These are phyloP conservation scores for Globisporangium camurandrum DNA, from an alignment of 352 stramenopile genomes.

Conservation along the genomic window DNA sequence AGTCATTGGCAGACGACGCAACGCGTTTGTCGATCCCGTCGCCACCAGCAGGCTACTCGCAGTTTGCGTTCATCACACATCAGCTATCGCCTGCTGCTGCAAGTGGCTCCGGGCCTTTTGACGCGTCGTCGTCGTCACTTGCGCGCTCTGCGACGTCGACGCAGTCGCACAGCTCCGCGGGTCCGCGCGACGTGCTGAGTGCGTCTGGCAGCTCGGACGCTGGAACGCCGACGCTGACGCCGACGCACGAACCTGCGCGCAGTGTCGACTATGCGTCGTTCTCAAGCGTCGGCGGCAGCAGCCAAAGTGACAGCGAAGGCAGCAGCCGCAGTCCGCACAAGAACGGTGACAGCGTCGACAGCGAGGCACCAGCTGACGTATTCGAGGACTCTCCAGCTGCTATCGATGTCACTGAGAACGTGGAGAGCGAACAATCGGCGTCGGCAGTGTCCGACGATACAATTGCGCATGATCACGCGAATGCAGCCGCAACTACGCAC, in stretches of 20 bases:
- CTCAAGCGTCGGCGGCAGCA: slow-evolving; percentile 1
- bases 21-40: slow-evolving; percentile 3
- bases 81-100: slow-evolving; percentile 3
- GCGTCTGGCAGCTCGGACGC: background rate
- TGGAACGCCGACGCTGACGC: no score
- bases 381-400: no score
- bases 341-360: background rate
- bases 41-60: slow-evolving; percentile 9
- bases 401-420: no score
- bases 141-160: background rate
- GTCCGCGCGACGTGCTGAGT: background rate
- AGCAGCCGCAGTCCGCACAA: background rate
- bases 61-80: slow-evolving; percentile 12
- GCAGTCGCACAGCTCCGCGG: background rate
- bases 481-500: no score
- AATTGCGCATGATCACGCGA: slow-evolving; percentile 3
- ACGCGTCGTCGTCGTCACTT: background rate
- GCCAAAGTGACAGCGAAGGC: background rate
- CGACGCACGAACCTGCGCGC: background rate
- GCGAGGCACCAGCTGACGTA: no score
- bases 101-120: no score
- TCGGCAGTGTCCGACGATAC: background rate
- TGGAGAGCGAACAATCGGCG: no score
- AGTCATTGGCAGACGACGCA: background rate
- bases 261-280: background rate